Evolutionary conservation across 495 filamentous ascomycete species (phyloP).

Genomic region (Pseudotulostoma volvatum): DNA sequence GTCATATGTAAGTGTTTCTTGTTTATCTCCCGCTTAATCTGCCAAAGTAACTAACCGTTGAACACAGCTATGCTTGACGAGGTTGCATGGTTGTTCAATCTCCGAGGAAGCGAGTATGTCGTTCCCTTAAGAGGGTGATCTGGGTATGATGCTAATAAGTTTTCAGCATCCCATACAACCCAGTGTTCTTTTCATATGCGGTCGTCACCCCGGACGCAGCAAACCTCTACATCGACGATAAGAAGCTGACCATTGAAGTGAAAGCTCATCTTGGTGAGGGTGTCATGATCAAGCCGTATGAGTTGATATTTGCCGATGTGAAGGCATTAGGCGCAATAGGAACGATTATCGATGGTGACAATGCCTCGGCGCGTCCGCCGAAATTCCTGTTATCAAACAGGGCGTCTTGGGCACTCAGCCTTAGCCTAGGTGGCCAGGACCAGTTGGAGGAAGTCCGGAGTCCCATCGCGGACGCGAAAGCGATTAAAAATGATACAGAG

Average conservation of each 20-base stretch:
- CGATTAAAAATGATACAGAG: constrained; percentile 90
- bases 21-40: too few relatives aligned
- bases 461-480: constrained; percentile 84
- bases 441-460: constrained; percentile 76
- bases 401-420: constrained; percentile 84
- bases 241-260: constrained; percentile 56
- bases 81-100: constrained; percentile 94
- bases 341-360: constrained; percentile 6
- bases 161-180: constrained; percentile 85
- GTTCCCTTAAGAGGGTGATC: background rate
- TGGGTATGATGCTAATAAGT: constrained; percentile 6
- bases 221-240: constrained; percentile 69
- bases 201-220: constrained; percentile 67
- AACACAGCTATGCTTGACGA: constrained; percentile 80
- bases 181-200: constrained; percentile 96
- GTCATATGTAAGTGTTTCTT: constrained; percentile 54
- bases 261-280: constrained; percentile 54
- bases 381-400: constrained; percentile 83
- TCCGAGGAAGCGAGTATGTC: constrained; percentile 75
- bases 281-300: constrained; percentile 69
- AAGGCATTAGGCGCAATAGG: constrained; percentile 34
- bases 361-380: constrained; percentile 9
- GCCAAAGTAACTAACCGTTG: too few relatives aligned
- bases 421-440: constrained; percentile 75
- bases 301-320: constrained; percentile 64